Evolutionary conservation across 2,329 filamentous ascomycete genomes (phyloP), one percentile per base, ranked within the genome.

Genomic region (Aureobasidium lini): DNA sequence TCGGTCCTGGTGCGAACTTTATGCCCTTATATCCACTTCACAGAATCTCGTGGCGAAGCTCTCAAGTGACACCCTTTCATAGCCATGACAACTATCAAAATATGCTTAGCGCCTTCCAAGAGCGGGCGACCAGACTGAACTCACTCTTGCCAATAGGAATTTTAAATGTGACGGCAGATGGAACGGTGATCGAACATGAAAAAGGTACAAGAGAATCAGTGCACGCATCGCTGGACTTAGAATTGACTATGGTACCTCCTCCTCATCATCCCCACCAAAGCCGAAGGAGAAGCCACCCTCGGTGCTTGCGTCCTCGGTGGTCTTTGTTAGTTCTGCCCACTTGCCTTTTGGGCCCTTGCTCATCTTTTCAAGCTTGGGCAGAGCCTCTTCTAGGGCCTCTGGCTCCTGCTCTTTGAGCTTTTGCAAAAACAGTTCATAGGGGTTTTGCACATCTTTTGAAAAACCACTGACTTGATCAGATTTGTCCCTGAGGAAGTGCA

Each of bases 401-500:
- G 90, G 87, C 65, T 89, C 79, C 29, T 77, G 71, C 56, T 81
- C 77, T 56, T 74, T 72, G 69, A 97, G 80, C 37, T 86, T 81
- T 58, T 86, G 79, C 4, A 88, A 79, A 70, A 97, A 96, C 4
- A 91, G 76, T 6, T 80, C 79, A 71, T 87, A 95, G 0, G 90
- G 86, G 70, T 93, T 85, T 7, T 76, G 75, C 2, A 96, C 79
- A 13, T 85, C 81, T 34, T 84, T 83, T 50, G 81, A 82, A 70
- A 97, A 97, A 0, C 94, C 93, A 28, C 89, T 94, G 1, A 96
- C 86, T 69, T 95, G 91, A 61, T 93, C 88, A 2, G 88, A 76
- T 72, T 90, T 91, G 70, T 96, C 86, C 54, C 83, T 82, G 66
- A 97, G 73, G 66, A 97, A 97, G 1, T 83, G 83, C 56, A 97